A percentile compares a stretch with the other conserved stretches of the same genome.
Conservation (phyloP, 2,329 filamentous ascomycete genomes). For the Ceratocystis eucalypticola region DNA sequence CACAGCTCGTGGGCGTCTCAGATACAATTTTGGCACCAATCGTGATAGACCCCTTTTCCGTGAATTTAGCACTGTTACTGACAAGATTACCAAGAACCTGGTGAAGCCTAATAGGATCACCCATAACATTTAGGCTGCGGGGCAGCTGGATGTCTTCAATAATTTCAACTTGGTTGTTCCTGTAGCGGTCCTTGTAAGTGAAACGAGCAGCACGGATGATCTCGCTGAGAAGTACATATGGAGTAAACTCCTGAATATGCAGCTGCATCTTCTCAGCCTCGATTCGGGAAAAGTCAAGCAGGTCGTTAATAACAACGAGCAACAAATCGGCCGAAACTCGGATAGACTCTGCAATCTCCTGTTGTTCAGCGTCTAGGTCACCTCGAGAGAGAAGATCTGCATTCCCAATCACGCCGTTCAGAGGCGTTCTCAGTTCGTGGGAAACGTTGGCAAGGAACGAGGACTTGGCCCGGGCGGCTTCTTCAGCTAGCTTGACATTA, state of each 20-base stretch:
- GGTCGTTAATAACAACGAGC: conserved; percentile 89
- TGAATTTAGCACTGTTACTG: conserved; percentile 90
- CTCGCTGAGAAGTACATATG: conserved; percentile 52
- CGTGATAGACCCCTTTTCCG: conserved; percentile 71
- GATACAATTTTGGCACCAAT: conserved; percentile 61
- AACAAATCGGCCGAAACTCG: conserved; percentile 74
- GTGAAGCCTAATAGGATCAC: conserved; percentile 52
- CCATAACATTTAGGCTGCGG: conserved; percentile 53
- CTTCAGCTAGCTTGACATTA: conserved; percentile 69
- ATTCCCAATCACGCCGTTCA: conserved; percentile 82
- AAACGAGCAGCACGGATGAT: conserved; percentile 53
- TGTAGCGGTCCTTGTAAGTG: conserved; percentile 50
- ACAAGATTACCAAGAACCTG: conserved; percentile 71
- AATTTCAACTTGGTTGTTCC: conserved; percentile 49
- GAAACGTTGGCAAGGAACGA: conserved; percentile 72
- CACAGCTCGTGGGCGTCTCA: conserved; percentile 56
- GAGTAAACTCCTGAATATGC: conserved; percentile 56
- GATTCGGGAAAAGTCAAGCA: conserved; percentile 88
- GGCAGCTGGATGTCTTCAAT: conserved; percentile 59
- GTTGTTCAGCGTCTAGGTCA: conserved; percentile 58
- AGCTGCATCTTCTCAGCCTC: conserved; percentile 79
- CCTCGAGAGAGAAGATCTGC: conserved; percentile 71
- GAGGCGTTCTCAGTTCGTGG: conserved; percentile 67
- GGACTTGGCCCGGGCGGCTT: conserved; percentile 69
- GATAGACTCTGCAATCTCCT: conserved; percentile 78